These are phyloP conservation scores for Eucalyptus tenuipes DNA, from an alignment of 345 rosid species.

Conservation along the genomic window DNA sequence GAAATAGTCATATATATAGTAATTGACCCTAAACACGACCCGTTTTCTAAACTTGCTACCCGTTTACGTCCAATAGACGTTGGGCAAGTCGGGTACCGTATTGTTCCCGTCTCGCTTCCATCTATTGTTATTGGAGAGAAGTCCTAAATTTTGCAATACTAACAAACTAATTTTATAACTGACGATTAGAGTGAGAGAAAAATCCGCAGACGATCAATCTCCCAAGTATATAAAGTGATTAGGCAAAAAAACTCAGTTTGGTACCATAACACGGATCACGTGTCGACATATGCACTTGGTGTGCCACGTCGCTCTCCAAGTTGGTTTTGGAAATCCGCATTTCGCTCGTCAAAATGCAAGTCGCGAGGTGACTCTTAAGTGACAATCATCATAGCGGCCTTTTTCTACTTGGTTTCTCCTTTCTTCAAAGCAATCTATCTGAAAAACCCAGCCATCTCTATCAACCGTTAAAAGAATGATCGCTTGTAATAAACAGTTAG, in stretches of 20 bases:
- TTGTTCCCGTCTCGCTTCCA: not conserved
- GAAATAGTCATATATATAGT: not conserved
- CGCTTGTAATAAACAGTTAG: too few relatives aligned
- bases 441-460: not conserved
- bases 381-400: not conserved
- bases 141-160: not conserved
- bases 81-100: not conserved
- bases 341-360: not conserved
- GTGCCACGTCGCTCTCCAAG: not conserved
- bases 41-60: not conserved
- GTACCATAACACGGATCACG: not conserved
- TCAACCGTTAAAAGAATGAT: not conserved
- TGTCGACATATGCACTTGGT: not conserved
- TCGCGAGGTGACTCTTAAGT: not conserved
- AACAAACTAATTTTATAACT: not conserved
- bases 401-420: not conserved
- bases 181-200: not conserved
- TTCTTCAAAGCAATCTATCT: not conserved
- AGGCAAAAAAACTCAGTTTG: not conserved
- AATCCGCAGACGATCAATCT: not conserved
- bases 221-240: not conserved
- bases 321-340: not conserved
- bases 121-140: not conserved
- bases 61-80: not conserved
- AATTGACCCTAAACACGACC: not conserved